Evolutionary conservation across 345 rosid genomes (phyloP), one percentile per base, ranked within the genome.

Genomic region (Boechera divaricarpa): DNA sequence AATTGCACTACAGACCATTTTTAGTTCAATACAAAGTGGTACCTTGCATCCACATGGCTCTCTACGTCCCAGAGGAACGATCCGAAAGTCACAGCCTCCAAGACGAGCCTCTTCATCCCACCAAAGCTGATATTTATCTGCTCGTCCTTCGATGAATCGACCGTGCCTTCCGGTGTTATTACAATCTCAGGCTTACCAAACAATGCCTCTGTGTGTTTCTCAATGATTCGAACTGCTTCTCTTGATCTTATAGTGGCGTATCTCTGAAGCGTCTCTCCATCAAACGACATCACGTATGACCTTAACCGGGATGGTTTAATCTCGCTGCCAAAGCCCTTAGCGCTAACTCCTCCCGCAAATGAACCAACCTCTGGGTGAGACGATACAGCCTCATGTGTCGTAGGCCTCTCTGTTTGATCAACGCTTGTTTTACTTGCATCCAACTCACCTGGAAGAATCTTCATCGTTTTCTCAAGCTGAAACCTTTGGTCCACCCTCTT

Each of bases 1-100:
- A 48, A 12, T 10, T 65, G 32, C 63, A 71, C 64, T 38, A 70
- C 76, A 77, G 24, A 48, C 55, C 77, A 39, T 16, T 65, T 76
- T 16, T 82, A 95, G 77, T 93, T 88, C 45, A 83, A 60, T 59
- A 88, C 97, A 58, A 95, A 95, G 70, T 86, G 97, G 82, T 95
- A 95, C 91, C 98, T 91, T 1, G 97, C 88, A 68, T 93, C 98
- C 36, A 95, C 97, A 69, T 83, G 87, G 84, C 92, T 91, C 85
- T 95, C 99, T 24, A 90, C 98, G 35, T 93, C 98, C 98, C 99
- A 95, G 1, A 95, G 94, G 77, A 95, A 95, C 38, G 99, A 93
- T 49, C 99, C 99, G 51, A 95, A 95, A 32, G 97, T 90, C 32
- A 95, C 94, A 5, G 98, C 99, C 82, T 95, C 99, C 84, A 95